Evolutionary conservation across 2,329 filamentous ascomycete species (phyloP).

Genomic region (Xylariaceae sp.): DNA sequence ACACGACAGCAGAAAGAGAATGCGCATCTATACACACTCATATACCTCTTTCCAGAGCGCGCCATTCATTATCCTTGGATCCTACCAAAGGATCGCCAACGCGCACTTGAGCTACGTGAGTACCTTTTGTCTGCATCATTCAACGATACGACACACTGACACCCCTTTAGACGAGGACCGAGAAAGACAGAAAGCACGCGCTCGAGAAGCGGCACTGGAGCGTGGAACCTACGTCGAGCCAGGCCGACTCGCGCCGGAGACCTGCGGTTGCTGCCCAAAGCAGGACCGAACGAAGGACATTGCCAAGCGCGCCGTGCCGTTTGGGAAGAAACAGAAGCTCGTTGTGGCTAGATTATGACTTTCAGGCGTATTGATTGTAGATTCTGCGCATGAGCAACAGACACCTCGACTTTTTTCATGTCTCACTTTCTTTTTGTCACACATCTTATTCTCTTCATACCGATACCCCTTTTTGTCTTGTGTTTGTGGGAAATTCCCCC

Average conservation of each 20-base stretch:
- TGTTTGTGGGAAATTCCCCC: background rate
- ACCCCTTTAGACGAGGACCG: conserved; percentile 17
- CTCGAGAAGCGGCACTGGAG: conserved; percentile 14
- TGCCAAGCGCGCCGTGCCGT: conserved; percentile 5
- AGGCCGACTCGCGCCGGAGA: conserved; percentile 3
- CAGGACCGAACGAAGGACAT: conserved; percentile 19
- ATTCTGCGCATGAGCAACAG: too few species aligned
- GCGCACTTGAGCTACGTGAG: conserved; percentile 40
- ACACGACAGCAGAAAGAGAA: conserved; percentile 26
- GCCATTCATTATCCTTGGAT: conserved; percentile 46
- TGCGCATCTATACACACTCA: conserved; percentile 25
- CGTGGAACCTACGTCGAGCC: conserved; percentile 20
- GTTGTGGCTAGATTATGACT: too few species aligned
- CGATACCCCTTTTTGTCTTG: background rate
- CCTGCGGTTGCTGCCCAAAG: conserved; percentile 26
- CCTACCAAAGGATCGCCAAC: conserved; percentile 34
- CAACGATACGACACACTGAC: conserved; percentile 1
- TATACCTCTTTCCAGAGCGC: conserved; percentile 43
- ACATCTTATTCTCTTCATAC: background rate
- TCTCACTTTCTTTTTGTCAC: background rate
- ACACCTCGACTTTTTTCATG: too few species aligned
- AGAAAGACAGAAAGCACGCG: conserved; percentile 14
- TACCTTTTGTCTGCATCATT: conserved; percentile 8
- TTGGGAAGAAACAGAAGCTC: background rate
- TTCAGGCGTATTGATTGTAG: too few species aligned